A percentile compares a stretch with the other conserved stretches of the same genome.
These are phyloP conservation scores for Primulina tabacum DNA, from an alignment of 257 asterid species.

Conservation along the genomic window DNA sequence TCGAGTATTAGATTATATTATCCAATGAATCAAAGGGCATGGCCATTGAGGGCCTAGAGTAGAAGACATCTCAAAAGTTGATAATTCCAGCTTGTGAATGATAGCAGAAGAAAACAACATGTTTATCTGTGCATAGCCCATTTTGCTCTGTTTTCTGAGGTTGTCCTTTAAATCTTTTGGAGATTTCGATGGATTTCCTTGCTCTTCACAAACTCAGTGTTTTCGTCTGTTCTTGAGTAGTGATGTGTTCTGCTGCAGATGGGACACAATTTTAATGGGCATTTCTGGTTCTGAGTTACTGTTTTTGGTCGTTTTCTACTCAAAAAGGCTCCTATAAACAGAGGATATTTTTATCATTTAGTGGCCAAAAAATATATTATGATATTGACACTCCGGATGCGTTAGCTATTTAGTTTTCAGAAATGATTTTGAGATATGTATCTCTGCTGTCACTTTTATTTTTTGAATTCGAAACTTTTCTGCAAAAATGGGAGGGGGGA, in stretches of 20 bases:
- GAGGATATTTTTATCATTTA: neutral
- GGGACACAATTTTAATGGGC: neutral
- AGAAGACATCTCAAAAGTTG: neutral
- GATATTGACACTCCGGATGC: neutral
- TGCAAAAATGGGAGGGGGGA: too few species aligned
- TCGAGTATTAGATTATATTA: too few species aligned
- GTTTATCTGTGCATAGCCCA: neutral
- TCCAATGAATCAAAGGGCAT: neutral
- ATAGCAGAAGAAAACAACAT: neutral
- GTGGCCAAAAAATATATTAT: neutral
- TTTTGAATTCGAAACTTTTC: too few species aligned
- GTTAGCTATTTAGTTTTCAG: neutral
- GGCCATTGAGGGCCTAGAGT: neutral
- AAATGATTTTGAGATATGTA: neutral
- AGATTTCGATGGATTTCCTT: constrained; percentile 12
- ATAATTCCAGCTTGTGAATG: neutral
- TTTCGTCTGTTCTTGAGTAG: neutral
- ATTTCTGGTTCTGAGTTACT: neutral
- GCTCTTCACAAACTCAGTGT: constrained; percentile 1
- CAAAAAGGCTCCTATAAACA: neutral
- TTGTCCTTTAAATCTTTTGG: constrained; percentile 13
- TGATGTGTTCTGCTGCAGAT: constrained; percentile 6
- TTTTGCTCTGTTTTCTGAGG: constrained; percentile 8
- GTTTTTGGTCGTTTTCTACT: neutral
- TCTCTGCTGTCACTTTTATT: too few species aligned